phyloP scores from a whole-genome alignment of 768 basidiomycete genomes.

The Termitomyces sp. region DNA sequence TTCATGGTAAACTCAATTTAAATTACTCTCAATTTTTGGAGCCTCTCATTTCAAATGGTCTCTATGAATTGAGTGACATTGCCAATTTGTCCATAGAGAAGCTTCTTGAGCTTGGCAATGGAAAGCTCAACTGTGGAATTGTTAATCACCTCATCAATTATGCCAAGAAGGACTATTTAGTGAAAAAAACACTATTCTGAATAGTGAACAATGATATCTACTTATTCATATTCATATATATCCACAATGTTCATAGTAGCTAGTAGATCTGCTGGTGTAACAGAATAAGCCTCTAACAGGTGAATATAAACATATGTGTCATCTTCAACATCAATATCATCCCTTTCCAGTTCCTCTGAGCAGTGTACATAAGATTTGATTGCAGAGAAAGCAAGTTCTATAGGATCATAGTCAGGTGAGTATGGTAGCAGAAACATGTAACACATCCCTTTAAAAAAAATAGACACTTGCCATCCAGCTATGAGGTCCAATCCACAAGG shows the following conservation, averaged over 20 bases:
- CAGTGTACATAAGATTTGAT: slow-evolving; percentile 23
- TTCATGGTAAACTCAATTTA: neutral
- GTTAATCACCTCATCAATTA: neutral
- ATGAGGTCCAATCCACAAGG: slow-evolving; percentile 13
- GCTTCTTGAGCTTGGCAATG: neutral
- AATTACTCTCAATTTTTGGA: neutral
- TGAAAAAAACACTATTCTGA: no score
- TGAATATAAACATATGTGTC: slow-evolving; percentile 20
- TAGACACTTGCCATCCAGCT: slow-evolving; percentile 4
- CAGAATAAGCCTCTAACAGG: slow-evolving; percentile 18
- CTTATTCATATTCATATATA: slow-evolving; percentile 10
- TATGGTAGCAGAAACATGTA: slow-evolving; percentile 31
- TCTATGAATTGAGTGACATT: neutral
- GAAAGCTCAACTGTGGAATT: neutral
- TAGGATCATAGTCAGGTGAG: slow-evolving; percentile 36
- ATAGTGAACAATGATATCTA: no score
- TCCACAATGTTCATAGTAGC: slow-evolving; percentile 23
- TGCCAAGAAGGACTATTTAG: no score
- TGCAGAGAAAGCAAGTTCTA: slow-evolving; percentile 27
- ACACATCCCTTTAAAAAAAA: slow-evolving; percentile 18
- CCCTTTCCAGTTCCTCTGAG: slow-evolving; percentile 2
- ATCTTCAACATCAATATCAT: slow-evolving; percentile 14
- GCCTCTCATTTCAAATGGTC: neutral
- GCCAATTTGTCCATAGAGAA: neutral
- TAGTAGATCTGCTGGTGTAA: slow-evolving; percentile 16